Evolutionary conservation across 1,284 basidiomycete genomes (phyloP), one percentile per base, ranked within the genome.

Genomic region (Lentinula novae-zelandiae): DNA sequence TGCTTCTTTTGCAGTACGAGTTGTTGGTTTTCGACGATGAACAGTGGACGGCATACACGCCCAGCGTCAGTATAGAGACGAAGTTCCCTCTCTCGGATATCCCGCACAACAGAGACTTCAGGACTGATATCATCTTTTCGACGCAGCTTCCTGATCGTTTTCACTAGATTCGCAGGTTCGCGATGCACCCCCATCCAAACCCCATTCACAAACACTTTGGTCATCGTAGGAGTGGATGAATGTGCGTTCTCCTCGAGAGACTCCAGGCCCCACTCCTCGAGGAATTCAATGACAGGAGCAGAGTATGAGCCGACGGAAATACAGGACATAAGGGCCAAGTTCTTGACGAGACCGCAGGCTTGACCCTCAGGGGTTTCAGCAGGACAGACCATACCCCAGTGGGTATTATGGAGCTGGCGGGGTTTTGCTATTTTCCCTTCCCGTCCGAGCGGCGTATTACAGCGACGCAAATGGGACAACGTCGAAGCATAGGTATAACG

Each of bases 101-200:
- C 97, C 58, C 96, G 88, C 17, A 99, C 96, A 54, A 99, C 93
- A 33, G 94, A 96, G 9, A 98, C 95, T 75, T 99, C 96, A 56
- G 93, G 87, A 71, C 91, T 93, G 72, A 99, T 96, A 73, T 98
- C 96, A 67, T 97, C 95, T 72, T 93, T 95, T 67, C 97, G 82
- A 64, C 97, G 86, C 65, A 99, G 83, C 68, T 92, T 90, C 73
- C 96, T 91, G 71, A 99, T 86, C 22, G 96, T 98, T 71, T 91
- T 90, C 65, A 98, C 93, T 58, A 99, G 81, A 67, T 93, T 92
- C 53, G 89, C 89, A 15, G 96, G 93, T 68, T 98, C 93, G 62
- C 95, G 92, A 76, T 98, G 96, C n/a, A 98, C 94, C 66, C 97
- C 97, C 84, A 98, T 95, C 97, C 97, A 99, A 9, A 98, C 95